A percentile compares a stretch with the other conserved stretches of the same genome.
Evolutionary conservation across 768 basidiomycete species (phyloP).

Genomic region (Saitozyma sp.): DNA sequence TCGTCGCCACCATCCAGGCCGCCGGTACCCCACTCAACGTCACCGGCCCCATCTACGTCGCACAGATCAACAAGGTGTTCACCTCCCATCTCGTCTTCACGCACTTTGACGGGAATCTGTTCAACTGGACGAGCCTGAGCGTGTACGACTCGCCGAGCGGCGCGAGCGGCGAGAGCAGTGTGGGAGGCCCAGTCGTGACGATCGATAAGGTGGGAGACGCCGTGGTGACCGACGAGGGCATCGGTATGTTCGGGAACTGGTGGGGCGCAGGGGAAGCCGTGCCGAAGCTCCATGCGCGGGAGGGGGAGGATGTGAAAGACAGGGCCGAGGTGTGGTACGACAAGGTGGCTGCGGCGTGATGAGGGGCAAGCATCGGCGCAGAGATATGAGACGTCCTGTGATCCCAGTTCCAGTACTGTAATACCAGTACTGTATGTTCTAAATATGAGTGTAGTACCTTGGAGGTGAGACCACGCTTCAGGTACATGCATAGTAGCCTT

Average conservation of each 20-base stretch:
- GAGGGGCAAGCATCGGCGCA: no score
- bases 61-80: slow-evolving; percentile 13
- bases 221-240: slow-evolving; percentile 15
- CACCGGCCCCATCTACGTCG: slow-evolving; percentile 15
- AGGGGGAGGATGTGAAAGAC: no score
- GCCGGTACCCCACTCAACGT: slow-evolving; percentile 8
- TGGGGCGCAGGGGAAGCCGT: background rate
- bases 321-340: no score
- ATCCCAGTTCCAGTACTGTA: no score
- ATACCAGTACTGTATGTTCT: no score
- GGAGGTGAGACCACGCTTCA: no score
- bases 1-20: background rate
- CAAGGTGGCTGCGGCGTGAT: no score
- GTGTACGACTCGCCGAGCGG: background rate
- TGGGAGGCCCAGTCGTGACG: slow-evolving; percentile 4
- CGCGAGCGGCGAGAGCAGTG: slow-evolving; percentile 5
- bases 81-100: slow-evolving; percentile 20
- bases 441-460: no score
- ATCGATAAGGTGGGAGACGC: slow-evolving; percentile 13
- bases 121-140: slow-evolving; percentile 26
- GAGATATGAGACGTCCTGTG: no score
- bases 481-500: no score
- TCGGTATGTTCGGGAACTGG: slow-evolving; percentile 28
- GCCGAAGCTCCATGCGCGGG: background rate
- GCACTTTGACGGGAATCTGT: slow-evolving; percentile 30